Base-by-base conservation (phyloP, 2,329 filamentous ascomycete genomes). In the Hymenoscyphus linearis region DNA sequence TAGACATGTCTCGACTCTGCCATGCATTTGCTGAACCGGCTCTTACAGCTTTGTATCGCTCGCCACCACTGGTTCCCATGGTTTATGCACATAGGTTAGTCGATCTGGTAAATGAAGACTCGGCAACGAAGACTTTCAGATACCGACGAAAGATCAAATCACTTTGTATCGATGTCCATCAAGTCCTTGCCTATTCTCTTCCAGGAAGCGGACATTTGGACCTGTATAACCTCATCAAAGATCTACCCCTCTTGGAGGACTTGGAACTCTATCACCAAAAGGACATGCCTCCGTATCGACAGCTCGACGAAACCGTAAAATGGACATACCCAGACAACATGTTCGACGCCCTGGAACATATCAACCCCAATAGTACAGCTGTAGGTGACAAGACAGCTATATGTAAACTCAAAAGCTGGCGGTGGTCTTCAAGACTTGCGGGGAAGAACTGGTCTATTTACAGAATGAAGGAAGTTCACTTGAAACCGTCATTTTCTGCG, bases 191-290 rank as follows among this genome's bases (percentile, higher is more conserved):
- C 47, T 82, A 83, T 67, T 80, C 79, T 58, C 81, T 81, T 69
- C 79, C 77, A 13, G 77, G 79, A 2, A 76, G 78, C 50, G 81
- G 80, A 12, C 80, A 82, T 25, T 77, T 86, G 60, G 80, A 86
- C 62, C 71, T 90, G 22, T 72, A 76, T 44, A 75, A 77, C 27
- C 74, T 96, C 56, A 77, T 96, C 22, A 78, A 79, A 47, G 79
- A 82, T 53, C 80, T 91, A 5, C 86, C 87, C 0, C 85, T 85
- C 55, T 78, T 96, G 16, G 81, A 82, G 57, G 82, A 87, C 55
- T 75, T 97, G 35, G 84, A 91, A 61, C 80, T 96, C 16, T 87
- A 86, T 64, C 89, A 93, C 66, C 82, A 81, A 12, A 78, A 83
- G 55, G 90, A 96, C 69, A 76, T 83, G 64, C 80, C 87, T 1